These are phyloP conservation scores for Cunninghamia lanceolata DNA, from an alignment of 75 land plant species.

Conservation along the genomic window DNA sequence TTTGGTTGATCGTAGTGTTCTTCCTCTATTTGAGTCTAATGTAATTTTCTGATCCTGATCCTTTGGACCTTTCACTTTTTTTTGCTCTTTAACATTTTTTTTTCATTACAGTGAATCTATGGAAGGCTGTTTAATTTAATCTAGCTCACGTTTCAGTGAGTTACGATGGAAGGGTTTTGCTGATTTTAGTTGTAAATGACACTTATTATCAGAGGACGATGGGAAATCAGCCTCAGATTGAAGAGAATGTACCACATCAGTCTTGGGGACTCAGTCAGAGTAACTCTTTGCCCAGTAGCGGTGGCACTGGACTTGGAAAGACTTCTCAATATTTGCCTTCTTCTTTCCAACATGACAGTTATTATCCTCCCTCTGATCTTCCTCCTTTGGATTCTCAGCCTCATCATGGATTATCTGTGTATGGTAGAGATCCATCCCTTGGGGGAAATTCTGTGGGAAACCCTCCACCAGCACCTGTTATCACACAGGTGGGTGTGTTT, in stretches of 20 bases:
- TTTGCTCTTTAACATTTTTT: neutral
- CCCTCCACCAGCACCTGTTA: conserved; percentile 43
- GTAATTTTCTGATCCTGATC: conserved; percentile 29
- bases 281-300: conserved; percentile 25
- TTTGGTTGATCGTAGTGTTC: conserved; percentile 82
- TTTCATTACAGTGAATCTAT: neutral
- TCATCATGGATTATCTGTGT: conserved; percentile 71
- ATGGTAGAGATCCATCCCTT: conserved; percentile 70
- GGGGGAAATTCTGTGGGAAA: conserved; percentile 32
- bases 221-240: conserved; percentile 31
- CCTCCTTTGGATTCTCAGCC: conserved; percentile 52
- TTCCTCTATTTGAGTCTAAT: conserved; percentile 72
- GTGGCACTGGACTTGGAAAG: conserved; percentile 43
- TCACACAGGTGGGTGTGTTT: conserved; percentile 52
- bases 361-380: conserved; percentile 64
- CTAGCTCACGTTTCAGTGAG: neutral
- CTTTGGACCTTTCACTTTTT: neutral
- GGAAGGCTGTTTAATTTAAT: neutral
- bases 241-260: conserved; percentile 48
- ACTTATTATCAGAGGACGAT: conserved; percentile 1
- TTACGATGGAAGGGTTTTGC: neutral
- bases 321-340: conserved; percentile 50
- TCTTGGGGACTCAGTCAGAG: conserved; percentile 58
- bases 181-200: conserved; percentile 1
- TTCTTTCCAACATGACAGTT: conserved; percentile 51